Evolutionary conservation across 2,329 filamentous ascomycete species (phyloP), one percentile per base, ranked within the genome.

Genomic region (Fusarium sp.): DNA sequence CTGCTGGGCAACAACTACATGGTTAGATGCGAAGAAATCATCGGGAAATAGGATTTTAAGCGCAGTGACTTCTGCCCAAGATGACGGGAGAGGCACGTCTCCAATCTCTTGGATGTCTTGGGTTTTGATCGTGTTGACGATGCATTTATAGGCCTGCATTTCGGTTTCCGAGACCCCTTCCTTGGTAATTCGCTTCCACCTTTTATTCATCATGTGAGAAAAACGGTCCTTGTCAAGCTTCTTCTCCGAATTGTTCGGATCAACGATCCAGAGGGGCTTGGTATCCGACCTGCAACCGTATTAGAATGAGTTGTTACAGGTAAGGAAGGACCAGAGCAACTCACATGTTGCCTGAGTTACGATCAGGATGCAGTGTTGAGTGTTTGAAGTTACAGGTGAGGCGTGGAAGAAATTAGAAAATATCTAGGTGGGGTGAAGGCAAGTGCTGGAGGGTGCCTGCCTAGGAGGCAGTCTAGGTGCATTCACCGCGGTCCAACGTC

Each of bases 21-120:
- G 27, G 4, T 9, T 11, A 42, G 64, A 67, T 11, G 9, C 10
- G 9, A 66, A 42, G 29, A 66, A 66, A 6, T 62, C 46, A 8
- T 57, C 12, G 3, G 24, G 27, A 7, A 67, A 66, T 8, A 67
- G 24, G 7, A 67, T 27, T 22, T 62, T 62, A 24, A 34, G 49
- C 7, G 18, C 20, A 6, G 42, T 53, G 24, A 66, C 30, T 7
- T 61, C 45, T 18, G 42, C 50, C 50, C 62, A 66, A 12, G 27
- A 4, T 8, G 50, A 24, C 14, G 53, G 43, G 20, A 40, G 12
- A 24, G 25, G 5, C 18, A 66, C 5, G 16, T 58, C 54, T 12
- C 22, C 18, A 9, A 58, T 54, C 16, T 14, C 18, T 12, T 18
- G 43, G 38, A 60, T 22, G 2, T 46, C 45, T n/a, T 45, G 29